These are phyloP conservation scores for Camellia granthamiana DNA, from an alignment of 148 eudicot species.

Conservation along the genomic window DNA sequence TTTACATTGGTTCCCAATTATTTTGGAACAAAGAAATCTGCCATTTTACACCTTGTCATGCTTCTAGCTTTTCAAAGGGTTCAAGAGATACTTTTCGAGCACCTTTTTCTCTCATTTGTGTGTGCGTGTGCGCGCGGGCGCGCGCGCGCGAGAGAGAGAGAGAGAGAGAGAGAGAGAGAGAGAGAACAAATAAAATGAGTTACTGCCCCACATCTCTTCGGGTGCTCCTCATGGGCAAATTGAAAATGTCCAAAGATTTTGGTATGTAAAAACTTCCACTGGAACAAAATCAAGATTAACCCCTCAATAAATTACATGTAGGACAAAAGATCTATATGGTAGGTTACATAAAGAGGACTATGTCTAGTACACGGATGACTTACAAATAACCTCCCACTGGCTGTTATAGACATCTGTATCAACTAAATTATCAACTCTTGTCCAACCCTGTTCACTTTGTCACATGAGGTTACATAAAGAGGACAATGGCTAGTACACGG, in stretches of 20 bases:
- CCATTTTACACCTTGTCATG: neutral
- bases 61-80: neutral
- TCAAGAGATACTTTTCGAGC: neutral
- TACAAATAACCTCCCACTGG: neutral
- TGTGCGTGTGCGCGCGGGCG: too few species aligned
- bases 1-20: neutral
- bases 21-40: too few species aligned
- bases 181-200: neutral
- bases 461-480: neutral
- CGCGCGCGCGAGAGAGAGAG: neutral
- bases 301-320: neutral
- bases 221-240: neutral
- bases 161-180: neutral
- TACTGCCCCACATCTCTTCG: neutral
- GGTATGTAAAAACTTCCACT: neutral
- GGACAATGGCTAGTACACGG: neutral
- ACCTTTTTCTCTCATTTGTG: neutral
- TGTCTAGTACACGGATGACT: neutral
- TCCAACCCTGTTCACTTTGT: neutral
- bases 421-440: neutral
- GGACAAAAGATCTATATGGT: neutral
- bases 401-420: neutral
- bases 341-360: neutral
- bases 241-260: neutral
- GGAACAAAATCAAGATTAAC: neutral